Base-by-base conservation (phyloP, 1,284 basidiomycete genomes). In the Stygiomarasmius scandens region DNA sequence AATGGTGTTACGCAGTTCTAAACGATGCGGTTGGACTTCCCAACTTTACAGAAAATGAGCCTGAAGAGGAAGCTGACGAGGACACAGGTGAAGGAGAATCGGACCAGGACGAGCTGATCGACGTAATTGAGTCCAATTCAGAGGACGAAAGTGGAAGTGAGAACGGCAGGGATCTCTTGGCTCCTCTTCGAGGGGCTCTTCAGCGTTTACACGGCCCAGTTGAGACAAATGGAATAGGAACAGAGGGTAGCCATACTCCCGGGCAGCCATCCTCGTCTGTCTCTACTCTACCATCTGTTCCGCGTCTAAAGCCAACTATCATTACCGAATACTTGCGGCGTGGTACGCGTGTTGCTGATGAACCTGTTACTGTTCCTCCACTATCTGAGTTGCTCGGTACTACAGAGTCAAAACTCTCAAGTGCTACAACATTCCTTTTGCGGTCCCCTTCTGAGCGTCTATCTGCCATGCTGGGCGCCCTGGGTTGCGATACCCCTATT, bases 321-420 rank as follows among this genome's bases (percentile, higher is more conserved):
- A 73, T 94, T 10, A 79, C 73, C 1, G 92, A 95, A 66, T 90
- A 91, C 61, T 67, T 89, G 41, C 85, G 93, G 16, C 83, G 87
- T 25, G 90, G 92, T 3, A 82, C 83, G 1, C 80, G 88, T 34
- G 76, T 90, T 56, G 82, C 82, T 2, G 68, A 82, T 20, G 85
- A 89, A 59, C 74, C 76, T n/a, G 74, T 91, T 6, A 56, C 60
- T 0, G 83, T 91, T 4, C 74, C 74, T 14, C 67, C 79, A 4
- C 65, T 90, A 8, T 58, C 69, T 20, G 72, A 77, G 9, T 69
- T 89, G 11, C 69, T 88, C 59, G 62, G 73, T 41, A 66, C 72
- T 59, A 43, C 67, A 14, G 64, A 63, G 25, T 38, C 51, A 12
- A 14, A 27, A 27, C 64, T 64, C 29, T 63, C 71, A 14, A 61